These are phyloP conservation scores for Aspergillus sp. DNA, from an alignment of 2,329 filamentous ascomycete species.

Conservation along the genomic window DNA sequence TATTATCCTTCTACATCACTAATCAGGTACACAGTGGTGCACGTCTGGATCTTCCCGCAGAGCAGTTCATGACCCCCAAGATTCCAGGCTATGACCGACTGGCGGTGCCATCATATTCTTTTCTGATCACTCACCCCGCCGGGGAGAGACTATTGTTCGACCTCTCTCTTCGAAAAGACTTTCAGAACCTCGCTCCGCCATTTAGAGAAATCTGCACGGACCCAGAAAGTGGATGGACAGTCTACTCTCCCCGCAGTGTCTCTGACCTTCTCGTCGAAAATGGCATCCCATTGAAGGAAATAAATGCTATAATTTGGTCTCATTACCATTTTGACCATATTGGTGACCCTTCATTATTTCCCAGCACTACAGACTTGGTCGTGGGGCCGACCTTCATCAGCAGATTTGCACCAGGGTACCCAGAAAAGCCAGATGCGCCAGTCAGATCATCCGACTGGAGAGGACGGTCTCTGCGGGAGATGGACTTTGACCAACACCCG, in stretches of 20 bases:
- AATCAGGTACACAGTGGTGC: no score
- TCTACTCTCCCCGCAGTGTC: background rate
- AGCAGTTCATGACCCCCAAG: no score
- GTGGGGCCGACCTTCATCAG: slow-evolving; percentile 25
- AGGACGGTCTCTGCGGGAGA: slow-evolving; percentile 20
- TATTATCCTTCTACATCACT: no score
- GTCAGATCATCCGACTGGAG: slow-evolving; percentile 12
- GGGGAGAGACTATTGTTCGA: slow-evolving; percentile 50
- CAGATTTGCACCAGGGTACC: slow-evolving; percentile 21
- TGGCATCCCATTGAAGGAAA: background rate
- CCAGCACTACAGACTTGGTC: slow-evolving; percentile 37
- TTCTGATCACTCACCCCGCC: slow-evolving; percentile 22
- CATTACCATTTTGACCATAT: slow-evolving; percentile 46
- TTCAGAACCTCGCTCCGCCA: slow-evolving; percentile 38
- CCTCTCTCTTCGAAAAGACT: slow-evolving; percentile 51
- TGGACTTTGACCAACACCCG: slow-evolving; percentile 5
- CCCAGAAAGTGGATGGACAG: no score
- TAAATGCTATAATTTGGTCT: slow-evolving; percentile 13
- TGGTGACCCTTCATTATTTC: slow-evolving; percentile 49
- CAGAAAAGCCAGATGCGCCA: slow-evolving; percentile 16
- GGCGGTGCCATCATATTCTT: no score
- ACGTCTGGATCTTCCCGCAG: no score
- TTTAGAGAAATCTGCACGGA: background rate
- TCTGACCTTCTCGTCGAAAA: background rate
- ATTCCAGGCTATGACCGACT: no score